Base-by-base conservation (phyloP, 495 filamentous ascomycete genomes). In the Penicillium cosmopolitanum region DNA sequence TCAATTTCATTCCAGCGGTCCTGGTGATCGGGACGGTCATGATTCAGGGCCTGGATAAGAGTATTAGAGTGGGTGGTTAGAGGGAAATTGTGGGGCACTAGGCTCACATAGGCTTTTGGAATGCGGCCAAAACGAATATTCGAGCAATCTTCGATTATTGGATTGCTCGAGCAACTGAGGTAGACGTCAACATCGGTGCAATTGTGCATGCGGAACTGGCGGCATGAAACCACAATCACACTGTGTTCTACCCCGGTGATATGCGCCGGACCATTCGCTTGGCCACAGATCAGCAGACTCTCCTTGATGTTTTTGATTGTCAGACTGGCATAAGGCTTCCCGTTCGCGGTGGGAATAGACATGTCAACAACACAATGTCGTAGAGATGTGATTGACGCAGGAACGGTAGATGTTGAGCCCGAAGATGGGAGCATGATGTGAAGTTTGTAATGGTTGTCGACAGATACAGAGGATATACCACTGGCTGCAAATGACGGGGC, bases 121-220 rank as follows among this genome's bases (percentile, higher is more conserved):
- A 94, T 78, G 23, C 88, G 85, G 8, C 90, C 87, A 71, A 98
- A 98, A 38, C 87, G 78, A 66, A 99, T 81, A 44, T 80, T 80
- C 38, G 73, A 83, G 65, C 93, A 97, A 60, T 92, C 88, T 71
- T 99, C 96, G 51, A 99, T 94, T 61, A 99, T 96, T 2, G 96
- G 96, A 56, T 90, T 85, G 66, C 91, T 95, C 1, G 80, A 76
- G 65, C 89, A 92, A 54, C 86, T 84, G 46, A 98, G 79, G 70
- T 97, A 98, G 35, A 99, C 77, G 57, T 90, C 86, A 11, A 92
- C 87, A 53, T 90, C 81, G 31, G 76, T 78, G 66, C 90, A 95
- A 54, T 93, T 86, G 63, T 99, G 96, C 80, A 99, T 92, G 16
- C 96, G 84, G 65, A 97, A 88, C 68, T 99, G 96, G 15, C 89